Evolutionary conservation across 106 monocot genomes (phyloP), one percentile per base, ranked within the genome.

Genomic region (Cymbidium sinense): DNA sequence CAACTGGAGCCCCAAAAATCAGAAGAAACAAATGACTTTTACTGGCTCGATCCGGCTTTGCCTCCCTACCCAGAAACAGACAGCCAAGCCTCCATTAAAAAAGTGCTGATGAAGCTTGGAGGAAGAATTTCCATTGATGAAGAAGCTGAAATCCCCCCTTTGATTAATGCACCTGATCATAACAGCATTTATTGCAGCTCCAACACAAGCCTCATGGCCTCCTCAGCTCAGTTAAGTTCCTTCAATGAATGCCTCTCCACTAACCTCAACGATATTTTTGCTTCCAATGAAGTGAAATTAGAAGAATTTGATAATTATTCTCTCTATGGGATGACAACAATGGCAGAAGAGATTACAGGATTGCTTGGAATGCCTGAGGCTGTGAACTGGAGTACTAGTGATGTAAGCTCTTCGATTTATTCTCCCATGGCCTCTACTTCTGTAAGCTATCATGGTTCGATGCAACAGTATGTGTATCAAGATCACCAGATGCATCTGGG

Each of bases 261-360:
- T 1, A 86, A 90, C 77, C 81, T 91, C 20, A 88, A 91, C 17
- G 76, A 84, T 64, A 70, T 91, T 36, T 65, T 88, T 15, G 67
- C 61, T 15, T 80, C 71, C 55, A 83, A 73, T 29, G 17, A 67
- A 29, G 67, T 30, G 67, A 67, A 67, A 15, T 33, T 31, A 21
- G 67, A 67, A 67, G 15, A 11, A 67, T 67, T 31, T 30, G 67
- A 67, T 15, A 15, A 11, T 33, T 29, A 80, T 64, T 81, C 35
- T 87, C 43, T 85, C 28, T 28, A 23, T 33, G 30, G 67, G 33
- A 67, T 47, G 47, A 33, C 67, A 29, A 23, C 33, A 31, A 30
- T 67, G 31, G 29, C 33, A 3, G 67, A 23, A 11, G 67, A 17
- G 67, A 67, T 67, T 31, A 31, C 67, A 34, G 90, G 83, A 44